Evolutionary conservation across 176 grass and related monocot genomes (phyloP).

Genomic region (Oryza glaberrima): DNA sequence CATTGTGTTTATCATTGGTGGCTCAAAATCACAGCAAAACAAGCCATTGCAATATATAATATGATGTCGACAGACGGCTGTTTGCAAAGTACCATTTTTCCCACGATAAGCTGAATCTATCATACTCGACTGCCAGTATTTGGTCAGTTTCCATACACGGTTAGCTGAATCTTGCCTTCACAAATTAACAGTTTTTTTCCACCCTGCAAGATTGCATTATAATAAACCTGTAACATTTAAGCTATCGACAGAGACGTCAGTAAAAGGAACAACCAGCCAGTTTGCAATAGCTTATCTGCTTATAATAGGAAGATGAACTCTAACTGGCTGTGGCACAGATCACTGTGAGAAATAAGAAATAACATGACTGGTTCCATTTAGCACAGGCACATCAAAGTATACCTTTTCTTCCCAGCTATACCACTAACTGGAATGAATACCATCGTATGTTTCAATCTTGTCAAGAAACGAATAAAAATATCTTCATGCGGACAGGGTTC

Average conservation of each 20-base stretch:
- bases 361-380: not conserved
- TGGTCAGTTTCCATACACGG: not conserved
- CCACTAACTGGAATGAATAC: constrained; percentile 9
- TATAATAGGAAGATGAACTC: not conserved
- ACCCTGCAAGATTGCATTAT: not conserved
- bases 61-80: not conserved
- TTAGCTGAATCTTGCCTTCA: not conserved
- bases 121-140: too few relatives aligned
- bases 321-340: not conserved
- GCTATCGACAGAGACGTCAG: not conserved
- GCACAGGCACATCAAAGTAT: not conserved
- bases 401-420: not conserved
- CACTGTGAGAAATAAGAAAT: not conserved
- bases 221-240: not conserved
- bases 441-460: constrained; percentile 19
- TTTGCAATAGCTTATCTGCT: not conserved
- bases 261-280: not conserved
- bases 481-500: constrained; percentile 8
- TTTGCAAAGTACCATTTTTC: too few relatives aligned
- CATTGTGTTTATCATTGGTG: not conserved
- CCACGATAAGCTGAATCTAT: too few relatives aligned
- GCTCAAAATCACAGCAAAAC: not conserved
- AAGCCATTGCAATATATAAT: not conserved
- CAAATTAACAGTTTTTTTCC: not conserved
- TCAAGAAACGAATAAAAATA: constrained; percentile 36